phyloP scores from a whole-genome alignment of 2,329 filamentous ascomycete genomes.

The Talaromyces verruculosus region DNA sequence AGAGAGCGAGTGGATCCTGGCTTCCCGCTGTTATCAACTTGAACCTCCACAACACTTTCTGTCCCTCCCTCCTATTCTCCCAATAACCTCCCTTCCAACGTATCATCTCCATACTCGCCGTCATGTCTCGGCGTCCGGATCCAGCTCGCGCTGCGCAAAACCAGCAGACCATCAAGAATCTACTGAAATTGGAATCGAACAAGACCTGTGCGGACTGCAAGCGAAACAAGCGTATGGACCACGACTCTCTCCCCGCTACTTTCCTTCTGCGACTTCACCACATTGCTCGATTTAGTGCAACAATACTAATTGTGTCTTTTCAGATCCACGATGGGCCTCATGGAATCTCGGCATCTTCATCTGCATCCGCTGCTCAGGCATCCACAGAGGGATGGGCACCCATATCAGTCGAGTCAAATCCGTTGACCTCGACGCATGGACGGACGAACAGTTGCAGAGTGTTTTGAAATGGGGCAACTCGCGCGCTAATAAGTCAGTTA shows the following conservation, averaged over 20 bases:
- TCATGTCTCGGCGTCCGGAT: slow-evolving; percentile 56
- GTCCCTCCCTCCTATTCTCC: slow-evolving; percentile 7
- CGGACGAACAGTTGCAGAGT: slow-evolving; percentile 93
- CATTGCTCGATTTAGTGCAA: background rate
- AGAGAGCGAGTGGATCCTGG: slow-evolving; percentile 11
- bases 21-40: slow-evolving; percentile 11
- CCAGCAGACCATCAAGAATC: slow-evolving; percentile 86
- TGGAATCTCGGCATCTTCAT: slow-evolving; percentile 98
- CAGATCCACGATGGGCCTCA: slow-evolving; percentile 96
- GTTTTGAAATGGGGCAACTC: slow-evolving; percentile 94
- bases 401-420: slow-evolving; percentile 98
- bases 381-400: slow-evolving; percentile 97
- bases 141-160: slow-evolving; percentile 91
- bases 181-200: slow-evolving; percentile 92
- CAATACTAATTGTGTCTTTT: slow-evolving; percentile 20
- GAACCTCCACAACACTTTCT: slow-evolving; percentile 9
- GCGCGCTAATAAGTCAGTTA: slow-evolving; percentile 80
- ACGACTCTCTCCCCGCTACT: slow-evolving; percentile 10
- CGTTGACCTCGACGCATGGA: slow-evolving; percentile 97
- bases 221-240: slow-evolving; percentile 80
- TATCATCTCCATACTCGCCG: background rate
- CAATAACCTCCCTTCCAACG: background rate
- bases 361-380: slow-evolving; percentile 97
- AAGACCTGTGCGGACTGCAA: slow-evolving; percentile 99
- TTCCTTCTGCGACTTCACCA: slow-evolving; percentile 4